Base-by-base conservation (phyloP, 2,329 filamentous ascomycete species). In the Aspergillus carbonarius region DNA sequence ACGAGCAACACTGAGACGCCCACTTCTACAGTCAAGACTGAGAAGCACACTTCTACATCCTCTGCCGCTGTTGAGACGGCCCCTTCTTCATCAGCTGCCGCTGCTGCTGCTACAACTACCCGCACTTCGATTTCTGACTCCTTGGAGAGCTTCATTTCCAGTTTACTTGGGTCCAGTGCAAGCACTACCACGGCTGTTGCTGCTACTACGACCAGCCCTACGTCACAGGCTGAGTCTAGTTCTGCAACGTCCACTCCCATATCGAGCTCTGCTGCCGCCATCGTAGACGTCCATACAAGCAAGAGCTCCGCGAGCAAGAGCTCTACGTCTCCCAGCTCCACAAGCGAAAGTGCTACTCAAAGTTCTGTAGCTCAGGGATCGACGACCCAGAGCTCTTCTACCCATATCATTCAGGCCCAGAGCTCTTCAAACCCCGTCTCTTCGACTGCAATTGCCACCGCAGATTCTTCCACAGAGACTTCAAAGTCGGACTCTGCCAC, bases 111-210 rank as follows among this genome's bases (percentile, higher is more conserved):
- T 34, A 54, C 51, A 7, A 44, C 51, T 15, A 44, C 37, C 12
- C 23, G 25, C 23, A 18, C 30, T 32, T 54, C 51, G 27, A 30
- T 54, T 20, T n/a, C 15, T n/a, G 51, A 42, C 7, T 42, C 37
- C 23, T 30, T 42, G 25, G 51, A 44, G 25, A 54, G 51, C 51
- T 44, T 54, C 18, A 37, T 54, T 18, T 54, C 51, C 8, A 54
- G 51, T 25, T 18, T 54, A n/a, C n/a, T 54, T 15, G 44, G 30
- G 5, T 48, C 54, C 8, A n/a, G 25, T 25, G 25, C 55, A 1
- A 40, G 35, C 32, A 47, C 30, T 23, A 39, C 17, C 23, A 34
- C 32, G n/a, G 10, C 30, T 30, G 34, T 42, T 25, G 10, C 30
- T 30, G 34, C 50, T 25, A 20, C 39, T 50, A 55, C 54, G 30